Evolutionary conservation across 208 protist genomes (phyloP), one percentile per base, ranked within the genome.

Genomic region (Crithidia fasciculata): DNA sequence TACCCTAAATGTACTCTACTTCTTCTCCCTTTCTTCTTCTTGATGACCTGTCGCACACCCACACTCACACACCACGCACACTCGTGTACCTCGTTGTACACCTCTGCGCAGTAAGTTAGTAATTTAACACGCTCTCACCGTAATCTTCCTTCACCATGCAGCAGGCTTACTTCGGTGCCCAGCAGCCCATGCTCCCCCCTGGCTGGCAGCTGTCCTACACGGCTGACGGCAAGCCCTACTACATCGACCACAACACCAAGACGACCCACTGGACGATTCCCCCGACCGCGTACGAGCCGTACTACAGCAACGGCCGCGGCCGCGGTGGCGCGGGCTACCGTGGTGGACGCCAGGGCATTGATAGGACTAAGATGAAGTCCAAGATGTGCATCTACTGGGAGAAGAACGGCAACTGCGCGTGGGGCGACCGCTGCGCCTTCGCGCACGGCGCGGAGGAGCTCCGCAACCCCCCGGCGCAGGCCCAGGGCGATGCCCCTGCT

Each of bases 321-420:
- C 69, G 77, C 12, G 74, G 76, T 57, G 74, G 84, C 37, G 74
- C 65, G 52, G 78, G 73, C 37, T 75, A 55, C 57, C 73, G 81
- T 52, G 72, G 73, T 37, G 75, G 78, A 36, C 83, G 83, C 56
- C 79, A 82, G 44, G 90, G 90, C 18, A 95, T 95, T 64, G 90
- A 95, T 69, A 81, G 83, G 56, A 67, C 82, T 37, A 95, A 95
- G 78, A 78, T 77, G 64, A 95, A 95, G 82, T 91, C 87, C 4
- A 95, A 95, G 79, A 91, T 95, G 85, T 95, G 90, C 78, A 91
- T 92, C 37, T 92, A 92, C 80, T 95, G 86, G 84, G 85, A 95
- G 69, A 91, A 92, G 69, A 90, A 86, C 77, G 87, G 87, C n/a
- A 78, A 73, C 58, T 95, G 90, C 80, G 85, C 74, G n/a, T 95